Base-by-base conservation (phyloP, 345 rosid species). In the Noccaea caerulescens region DNA sequence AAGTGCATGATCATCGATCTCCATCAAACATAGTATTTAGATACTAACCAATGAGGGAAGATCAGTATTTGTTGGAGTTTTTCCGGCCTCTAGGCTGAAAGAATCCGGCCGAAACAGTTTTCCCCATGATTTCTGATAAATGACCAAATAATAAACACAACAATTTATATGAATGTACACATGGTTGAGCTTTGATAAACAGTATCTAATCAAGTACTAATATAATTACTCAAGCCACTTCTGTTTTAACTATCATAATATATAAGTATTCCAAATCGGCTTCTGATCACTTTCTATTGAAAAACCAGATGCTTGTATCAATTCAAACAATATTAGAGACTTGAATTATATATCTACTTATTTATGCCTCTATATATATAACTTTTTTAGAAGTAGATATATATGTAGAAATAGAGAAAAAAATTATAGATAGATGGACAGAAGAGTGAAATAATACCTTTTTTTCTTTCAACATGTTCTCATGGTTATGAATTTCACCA, bases 81-180 rank as follows among this genome's bases (percentile, higher is more conserved):
- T 70, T 11, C 84, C 98, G 9, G 91, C 92, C 73, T 92, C 98
- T 69, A 87, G 62, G 77, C 75, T 77, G 53, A 92, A 84, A 4
- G 98, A 92, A 72, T 92, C 94, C 0, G 89, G 77, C 0, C 92
- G 90, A 23, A 74, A 77, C 8, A 92, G 85, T 42, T 80, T 92
- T 3, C 82, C 86, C 96, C 98, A 92, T 34, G 96, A 89, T 23
- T 73, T 32, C 81, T 86, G 46, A 43, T 51, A 4, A 43, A 39
- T 10, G 20, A 34, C 23, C 34, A 50, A 18, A 58, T n/a, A 46
- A 23, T 9, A 54, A 8, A 37, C 5, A 34, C 46, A 58, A 23
- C 13, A 9, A 36, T 38, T 37, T 27, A 1, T 51, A 18, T 14
- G 7, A 38, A 36, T 8, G n/a, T 46, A n/a, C 9, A 23, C 58